Conservation (phyloP, 2,329 filamentous ascomycete species). For the Aspergillus sergii region DNA sequence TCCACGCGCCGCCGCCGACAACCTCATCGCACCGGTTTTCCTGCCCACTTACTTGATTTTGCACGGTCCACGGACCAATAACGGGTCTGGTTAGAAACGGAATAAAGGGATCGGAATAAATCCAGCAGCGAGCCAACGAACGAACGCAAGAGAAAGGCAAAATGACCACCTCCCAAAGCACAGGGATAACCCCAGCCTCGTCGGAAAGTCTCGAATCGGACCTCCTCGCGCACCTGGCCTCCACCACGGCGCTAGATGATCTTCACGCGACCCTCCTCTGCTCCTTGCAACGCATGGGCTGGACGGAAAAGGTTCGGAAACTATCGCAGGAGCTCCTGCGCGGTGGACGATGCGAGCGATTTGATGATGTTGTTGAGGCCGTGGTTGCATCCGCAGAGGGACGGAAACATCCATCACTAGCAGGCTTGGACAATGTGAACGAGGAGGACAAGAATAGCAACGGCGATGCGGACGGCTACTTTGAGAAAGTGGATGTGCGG, state of each 20-base stretch:
- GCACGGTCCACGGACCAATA: not conserved
- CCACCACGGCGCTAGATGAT: slow-evolving; percentile 54
- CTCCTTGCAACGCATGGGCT: slow-evolving; percentile 60
- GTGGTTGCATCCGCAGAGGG: slow-evolving; percentile 53
- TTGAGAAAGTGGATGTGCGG: slow-evolving; percentile 48
- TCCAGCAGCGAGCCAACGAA: not conserved
- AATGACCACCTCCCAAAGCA: slow-evolving; percentile 15
- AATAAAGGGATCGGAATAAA: not conserved
- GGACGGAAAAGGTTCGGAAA: slow-evolving; percentile 58
- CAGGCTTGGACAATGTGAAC: slow-evolving; percentile 23
- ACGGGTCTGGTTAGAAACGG: not conserved
- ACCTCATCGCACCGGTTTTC: not conserved
- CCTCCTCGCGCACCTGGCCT: slow-evolving; percentile 49
- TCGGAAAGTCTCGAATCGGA: slow-evolving; percentile 42
- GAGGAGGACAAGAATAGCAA: slow-evolving; percentile 20
- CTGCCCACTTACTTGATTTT: not conserved
- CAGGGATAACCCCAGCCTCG: slow-evolving; percentile 9
- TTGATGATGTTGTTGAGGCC: slow-evolving; percentile 58
- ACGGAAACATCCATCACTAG: slow-evolving; percentile 32
- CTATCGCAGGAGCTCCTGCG: slow-evolving; percentile 60
- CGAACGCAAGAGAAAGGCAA: not conserved
- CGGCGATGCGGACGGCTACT: slow-evolving; percentile 26
- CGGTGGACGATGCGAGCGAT: slow-evolving; percentile 59
- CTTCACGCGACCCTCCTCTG: slow-evolving; percentile 59
- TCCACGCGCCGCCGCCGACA: not conserved